phyloP scores from a whole-genome alignment of 306 rosid genomes.

The Fragaria nilgerrensis region DNA sequence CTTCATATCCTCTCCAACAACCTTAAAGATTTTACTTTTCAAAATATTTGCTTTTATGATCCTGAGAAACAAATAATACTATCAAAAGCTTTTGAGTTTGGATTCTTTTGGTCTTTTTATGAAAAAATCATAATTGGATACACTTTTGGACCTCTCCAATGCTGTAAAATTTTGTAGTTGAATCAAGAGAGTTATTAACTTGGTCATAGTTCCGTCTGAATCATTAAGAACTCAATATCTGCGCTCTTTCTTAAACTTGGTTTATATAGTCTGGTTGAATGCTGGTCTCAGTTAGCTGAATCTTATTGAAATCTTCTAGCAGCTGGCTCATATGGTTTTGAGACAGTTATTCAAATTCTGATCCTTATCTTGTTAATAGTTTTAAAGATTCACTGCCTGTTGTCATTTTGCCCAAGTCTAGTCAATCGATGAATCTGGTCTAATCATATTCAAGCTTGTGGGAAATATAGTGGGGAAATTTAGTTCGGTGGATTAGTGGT shows the following conservation, averaged over 20 bases:
- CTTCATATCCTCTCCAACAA: background rate
- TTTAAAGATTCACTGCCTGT: background rate
- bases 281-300: background rate
- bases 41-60: background rate
- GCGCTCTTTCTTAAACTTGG: background rate
- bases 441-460: background rate
- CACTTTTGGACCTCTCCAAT: background rate
- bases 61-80: too few species aligned
- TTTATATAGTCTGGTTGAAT: background rate
- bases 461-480: background rate
- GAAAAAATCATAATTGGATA: too few species aligned
- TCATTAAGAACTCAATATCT: background rate
- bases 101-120: background rate
- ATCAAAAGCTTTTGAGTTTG: too few species aligned
- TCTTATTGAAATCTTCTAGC: background rate
- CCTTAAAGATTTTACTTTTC: background rate
- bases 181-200: conserved; percentile 1
- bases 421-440: background rate
- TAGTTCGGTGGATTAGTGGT: background rate
- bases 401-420: background rate
- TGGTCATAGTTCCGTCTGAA: background rate
- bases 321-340: background rate
- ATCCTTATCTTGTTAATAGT: background rate
- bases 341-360: background rate
- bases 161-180: background rate